These are phyloP conservation scores for Ascobolus immersus DNA, from an alignment of 495 filamentous ascomycete species.

Conservation along the genomic window DNA sequence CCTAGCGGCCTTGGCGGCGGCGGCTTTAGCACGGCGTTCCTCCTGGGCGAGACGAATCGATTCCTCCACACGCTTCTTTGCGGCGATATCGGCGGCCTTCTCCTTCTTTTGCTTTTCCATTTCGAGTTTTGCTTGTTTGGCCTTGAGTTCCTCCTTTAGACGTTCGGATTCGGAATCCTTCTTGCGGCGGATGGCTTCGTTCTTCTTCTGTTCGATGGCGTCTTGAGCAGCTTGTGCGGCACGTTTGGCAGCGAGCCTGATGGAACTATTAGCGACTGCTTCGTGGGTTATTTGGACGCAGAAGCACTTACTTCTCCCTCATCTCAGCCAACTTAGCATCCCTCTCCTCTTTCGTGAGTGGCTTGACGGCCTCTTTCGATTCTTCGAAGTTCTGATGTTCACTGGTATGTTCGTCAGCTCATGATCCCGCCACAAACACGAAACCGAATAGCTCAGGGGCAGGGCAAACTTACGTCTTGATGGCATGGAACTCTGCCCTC, in stretches of 20 bases:
- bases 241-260: slow-evolving; percentile 39
- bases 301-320: slow-evolving; percentile 24
- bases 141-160: slow-evolving; percentile 55
- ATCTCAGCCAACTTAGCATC: slow-evolving; percentile 51
- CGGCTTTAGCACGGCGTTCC: slow-evolving; percentile 54
- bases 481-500: slow-evolving; percentile 72
- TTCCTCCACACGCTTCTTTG: slow-evolving; percentile 65
- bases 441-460: neutral
- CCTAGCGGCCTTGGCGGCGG: slow-evolving; percentile 57
- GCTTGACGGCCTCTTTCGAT: slow-evolving; percentile 70
- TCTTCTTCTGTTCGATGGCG: slow-evolving; percentile 62
- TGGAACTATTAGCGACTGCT: neutral
- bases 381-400: slow-evolving; percentile 82
- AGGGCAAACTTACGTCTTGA: slow-evolving; percentile 35
- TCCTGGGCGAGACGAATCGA: slow-evolving; percentile 82
- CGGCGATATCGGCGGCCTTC: slow-evolving; percentile 64
- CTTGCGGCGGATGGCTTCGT: slow-evolving; percentile 61
- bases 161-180: slow-evolving; percentile 54
- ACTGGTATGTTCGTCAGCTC: slow-evolving; percentile 19
- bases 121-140: slow-evolving; percentile 75
- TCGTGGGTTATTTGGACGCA: neutral
- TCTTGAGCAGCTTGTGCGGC: slow-evolving; percentile 44
- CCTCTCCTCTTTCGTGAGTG: slow-evolving; percentile 81
- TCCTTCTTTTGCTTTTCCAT: slow-evolving; percentile 60
- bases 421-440: neutral